Evolutionary conservation across 176 grass and related monocot genomes (phyloP).

Genomic region (barley (Hordeum vulgare)): MorexV3_pseudomolecules_assembly NC_058520.1:569912142-569912641

Average conservation of each 20-base stretch:
- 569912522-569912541: not conserved
- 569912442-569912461: not conserved
- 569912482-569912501: not conserved
- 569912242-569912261: not conserved
- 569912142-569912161: not conserved
- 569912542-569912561: not conserved
- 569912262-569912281: not conserved
- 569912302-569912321: not conserved
- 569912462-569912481: not conserved
- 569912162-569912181: not conserved
- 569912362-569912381: not conserved
- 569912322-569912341: not conserved
- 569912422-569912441: not conserved
- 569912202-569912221: not conserved
- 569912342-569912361: not conserved
- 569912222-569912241: too few species aligned
- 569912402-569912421: not conserved
- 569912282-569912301: not conserved
- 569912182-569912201: not conserved
- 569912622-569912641: not conserved
- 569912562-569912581: not conserved
- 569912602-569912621: not conserved
- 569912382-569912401: not conserved
- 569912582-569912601: not conserved
- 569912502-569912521: not conserved